Conservation (phyloP, 192 early-diverging fungal species). For the Irineochytrium annulatum region DNA sequence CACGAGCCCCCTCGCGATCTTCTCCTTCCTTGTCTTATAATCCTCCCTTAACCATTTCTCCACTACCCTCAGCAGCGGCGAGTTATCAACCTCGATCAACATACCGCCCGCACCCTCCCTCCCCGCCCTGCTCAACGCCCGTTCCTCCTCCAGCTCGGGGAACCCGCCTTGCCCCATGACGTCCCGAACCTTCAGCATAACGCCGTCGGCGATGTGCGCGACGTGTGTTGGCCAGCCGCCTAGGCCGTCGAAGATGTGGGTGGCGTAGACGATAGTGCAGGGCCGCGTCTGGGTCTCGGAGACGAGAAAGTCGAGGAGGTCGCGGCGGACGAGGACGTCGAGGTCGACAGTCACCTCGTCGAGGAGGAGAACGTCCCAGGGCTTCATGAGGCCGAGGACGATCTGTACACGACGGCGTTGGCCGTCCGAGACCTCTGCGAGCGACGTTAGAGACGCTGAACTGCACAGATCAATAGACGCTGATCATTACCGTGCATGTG, state of each 20-base stretch:
- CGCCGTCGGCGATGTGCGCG: slow-evolving; percentile 60
- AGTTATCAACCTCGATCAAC: slow-evolving; percentile 38
- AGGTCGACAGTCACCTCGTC: slow-evolving; percentile 82
- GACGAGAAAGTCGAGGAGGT: slow-evolving; percentile 64
- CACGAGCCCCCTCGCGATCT: slow-evolving; percentile 8
- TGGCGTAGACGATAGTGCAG: slow-evolving; percentile 73
- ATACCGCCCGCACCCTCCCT: slow-evolving; percentile 1
- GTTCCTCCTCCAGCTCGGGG: slow-evolving; percentile 51
- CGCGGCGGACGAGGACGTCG: slow-evolving; percentile 68
- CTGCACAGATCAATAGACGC: too few species aligned
- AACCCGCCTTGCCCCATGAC: slow-evolving; percentile 36
- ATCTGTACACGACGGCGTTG: slow-evolving; percentile 64
- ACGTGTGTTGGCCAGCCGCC: slow-evolving; percentile 72
- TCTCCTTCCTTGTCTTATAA: slow-evolving; percentile 25
- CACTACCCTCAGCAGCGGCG: slow-evolving; percentile 51
- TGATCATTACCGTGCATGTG: slow-evolving; percentile 67
- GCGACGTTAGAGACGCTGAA: too few species aligned
- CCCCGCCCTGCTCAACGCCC: neutral
- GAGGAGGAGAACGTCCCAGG: slow-evolving; percentile 62
- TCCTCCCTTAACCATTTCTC: slow-evolving; percentile 68
- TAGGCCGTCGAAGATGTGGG: slow-evolving; percentile 79
- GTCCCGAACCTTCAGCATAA: slow-evolving; percentile 39
- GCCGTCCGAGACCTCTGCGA: slow-evolving; percentile 72
- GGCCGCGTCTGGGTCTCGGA: slow-evolving; percentile 56
- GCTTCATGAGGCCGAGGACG: slow-evolving; percentile 67